Conservation (phyloP, 176 grass and related monocot species). For the Aegilops longissima region DNA sequence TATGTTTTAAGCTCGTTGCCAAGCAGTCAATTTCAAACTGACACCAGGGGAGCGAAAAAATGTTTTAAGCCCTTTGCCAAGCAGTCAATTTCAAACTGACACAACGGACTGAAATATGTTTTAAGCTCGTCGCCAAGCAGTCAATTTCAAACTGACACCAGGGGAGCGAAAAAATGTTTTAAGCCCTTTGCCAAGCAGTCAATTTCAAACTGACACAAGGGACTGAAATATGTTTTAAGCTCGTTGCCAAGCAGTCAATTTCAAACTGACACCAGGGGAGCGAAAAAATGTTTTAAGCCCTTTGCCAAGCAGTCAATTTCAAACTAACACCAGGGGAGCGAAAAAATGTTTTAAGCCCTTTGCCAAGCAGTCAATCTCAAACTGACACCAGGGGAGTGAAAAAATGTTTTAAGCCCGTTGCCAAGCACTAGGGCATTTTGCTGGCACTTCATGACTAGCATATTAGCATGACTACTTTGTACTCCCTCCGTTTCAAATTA, state of each 20-base stretch:
- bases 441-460: background rate
- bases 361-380: slow-evolving; percentile 1
- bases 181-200: background rate
- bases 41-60: background rate
- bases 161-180: background rate
- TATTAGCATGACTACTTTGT: background rate
- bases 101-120: background rate
- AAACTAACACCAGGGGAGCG: too few species aligned
- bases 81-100: background rate
- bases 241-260: background rate
- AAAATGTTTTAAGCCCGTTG: too few species aligned
- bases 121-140: background rate
- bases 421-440: background rate
- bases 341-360: too few species aligned
- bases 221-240: background rate
- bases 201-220: slow-evolving; percentile 1
- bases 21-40: background rate
- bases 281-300: too few species aligned
- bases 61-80: background rate
- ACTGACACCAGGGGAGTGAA: background rate
- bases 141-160: slow-evolving; percentile 5
- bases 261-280: too few species aligned
- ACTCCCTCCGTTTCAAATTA: too few species aligned
- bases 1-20: background rate
- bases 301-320: too few species aligned